Percentiles rank a stretch among this genome's conserved stretches.
phyloP scores from a whole-genome alignment of 78 protist species.

The Andalucia godoyi region DNA sequence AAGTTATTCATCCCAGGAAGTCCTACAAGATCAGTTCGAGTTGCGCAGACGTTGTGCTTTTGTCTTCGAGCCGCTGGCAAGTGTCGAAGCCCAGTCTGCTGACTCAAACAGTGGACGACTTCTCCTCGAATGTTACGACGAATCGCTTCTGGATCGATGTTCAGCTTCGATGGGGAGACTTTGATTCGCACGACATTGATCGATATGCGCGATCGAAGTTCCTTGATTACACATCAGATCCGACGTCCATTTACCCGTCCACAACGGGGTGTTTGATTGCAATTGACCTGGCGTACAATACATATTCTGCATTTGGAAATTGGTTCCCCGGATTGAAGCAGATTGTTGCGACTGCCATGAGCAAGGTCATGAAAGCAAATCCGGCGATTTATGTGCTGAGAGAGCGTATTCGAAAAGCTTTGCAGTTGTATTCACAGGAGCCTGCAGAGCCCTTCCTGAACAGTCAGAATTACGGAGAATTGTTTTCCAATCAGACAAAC shows the following conservation, averaged over 20 bases:
- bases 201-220: slow-evolving; percentile 94
- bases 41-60: slow-evolving; percentile 97
- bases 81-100: slow-evolving; percentile 88
- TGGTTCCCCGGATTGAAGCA: slow-evolving; percentile 95
- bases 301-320: slow-evolving; percentile 89
- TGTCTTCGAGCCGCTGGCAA: slow-evolving; percentile 92
- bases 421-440: slow-evolving; percentile 91
- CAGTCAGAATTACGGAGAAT: slow-evolving; percentile 93
- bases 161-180: slow-evolving; percentile 98
- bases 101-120: slow-evolving; percentile 73
- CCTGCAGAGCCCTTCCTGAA: slow-evolving; percentile 63
- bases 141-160: slow-evolving; percentile 98
- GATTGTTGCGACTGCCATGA: slow-evolving; percentile 78
- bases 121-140: slow-evolving; percentile 57
- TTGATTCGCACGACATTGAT: slow-evolving; percentile 84
- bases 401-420: slow-evolving; percentile 96
- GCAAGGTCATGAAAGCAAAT: slow-evolving; percentile 83
- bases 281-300: slow-evolving; percentile 97
- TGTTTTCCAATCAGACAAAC: slow-evolving; percentile 84
- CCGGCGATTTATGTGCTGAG: slow-evolving; percentile 95
- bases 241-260: slow-evolving; percentile 95
- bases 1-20: slow-evolving; percentile 99
- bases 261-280: slow-evolving; percentile 94
- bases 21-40: slow-evolving; percentile 96
- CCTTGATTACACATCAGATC: slow-evolving; percentile 95